Evolutionary conservation across 768 basidiomycete species (phyloP).

Genomic region (Neoboletus brunneissimus): DNA sequence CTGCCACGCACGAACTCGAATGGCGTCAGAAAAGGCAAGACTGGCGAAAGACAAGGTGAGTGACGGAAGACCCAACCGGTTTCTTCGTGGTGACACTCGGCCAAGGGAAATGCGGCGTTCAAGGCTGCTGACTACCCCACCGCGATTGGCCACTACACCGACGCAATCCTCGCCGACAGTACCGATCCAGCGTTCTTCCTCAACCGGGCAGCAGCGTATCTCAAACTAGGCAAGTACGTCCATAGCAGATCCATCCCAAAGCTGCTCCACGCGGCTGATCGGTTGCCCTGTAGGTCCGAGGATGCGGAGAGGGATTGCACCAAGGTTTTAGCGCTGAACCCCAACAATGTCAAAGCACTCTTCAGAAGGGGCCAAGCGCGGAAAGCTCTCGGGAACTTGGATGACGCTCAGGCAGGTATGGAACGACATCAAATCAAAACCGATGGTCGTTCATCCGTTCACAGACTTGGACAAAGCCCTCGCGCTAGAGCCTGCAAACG

Average conservation of each 20-base stretch:
- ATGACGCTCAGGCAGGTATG: conserved; percentile 59
- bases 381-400: conserved; percentile 47
- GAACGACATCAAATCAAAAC: not conserved
- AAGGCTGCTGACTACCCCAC: conserved; percentile 72
- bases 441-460: conserved; percentile 1
- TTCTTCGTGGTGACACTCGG: not conserved
- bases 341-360: conserved; percentile 71
- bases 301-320: conserved; percentile 84
- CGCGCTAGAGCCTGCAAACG: conserved; percentile 62
- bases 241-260: not conserved
- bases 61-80: not conserved
- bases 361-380: conserved; percentile 79
- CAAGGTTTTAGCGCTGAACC: conserved; percentile 52
- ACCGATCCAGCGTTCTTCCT: conserved; percentile 75
- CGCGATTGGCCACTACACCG: conserved; percentile 84
- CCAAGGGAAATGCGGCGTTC: conserved; percentile 85
- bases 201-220: conserved; percentile 88
- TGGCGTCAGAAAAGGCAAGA: conserved; percentile 36
- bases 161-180: conserved; percentile 69
- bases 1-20: conserved; percentile 6
- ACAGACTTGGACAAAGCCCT: conserved; percentile 63
- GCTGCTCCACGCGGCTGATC: conserved; percentile 1
- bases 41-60: conserved; percentile 34
- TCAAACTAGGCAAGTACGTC: conserved; percentile 93
- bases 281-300: conserved; percentile 47